These are phyloP conservation scores for Neurospora sp. DNA, from an alignment of 495 filamentous ascomycete species.

Conservation along the genomic window DNA sequence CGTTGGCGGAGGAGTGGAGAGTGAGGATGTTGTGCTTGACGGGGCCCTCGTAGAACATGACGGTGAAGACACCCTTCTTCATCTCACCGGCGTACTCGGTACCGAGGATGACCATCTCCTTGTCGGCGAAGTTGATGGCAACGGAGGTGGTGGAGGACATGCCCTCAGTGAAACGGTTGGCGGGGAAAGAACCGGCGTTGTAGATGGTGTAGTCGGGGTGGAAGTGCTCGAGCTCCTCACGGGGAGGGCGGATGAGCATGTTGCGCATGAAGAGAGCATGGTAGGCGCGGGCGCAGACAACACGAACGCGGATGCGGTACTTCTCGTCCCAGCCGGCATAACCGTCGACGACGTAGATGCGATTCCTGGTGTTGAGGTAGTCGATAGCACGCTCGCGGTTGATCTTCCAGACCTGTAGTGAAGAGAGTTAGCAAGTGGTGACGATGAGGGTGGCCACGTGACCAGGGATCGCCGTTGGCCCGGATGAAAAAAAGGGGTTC, in stretches of 20 bases:
- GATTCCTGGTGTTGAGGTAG: conserved; percentile 96
- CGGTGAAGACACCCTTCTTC: conserved; percentile 99
- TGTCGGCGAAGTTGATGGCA: conserved; percentile 74
- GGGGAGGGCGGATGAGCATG: conserved; percentile 93
- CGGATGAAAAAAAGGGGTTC: neutral
- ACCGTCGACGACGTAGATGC: conserved; percentile 97
- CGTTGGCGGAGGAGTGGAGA: conserved; percentile 94
- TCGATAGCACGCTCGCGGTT: conserved; percentile 98
- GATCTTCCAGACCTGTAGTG: conserved; percentile 86
- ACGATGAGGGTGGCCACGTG: conserved; percentile 14
- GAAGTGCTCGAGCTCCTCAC: conserved; percentile 89
- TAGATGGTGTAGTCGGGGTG: conserved; percentile 99
- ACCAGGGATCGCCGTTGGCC: neutral
- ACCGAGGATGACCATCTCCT: conserved; percentile 91
- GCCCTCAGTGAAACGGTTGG: conserved; percentile 93
- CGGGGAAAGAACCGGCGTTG: conserved; percentile 96
- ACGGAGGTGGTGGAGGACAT: conserved; percentile 84
- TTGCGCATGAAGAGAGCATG: conserved; percentile 99
- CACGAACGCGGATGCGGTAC: conserved; percentile 94
- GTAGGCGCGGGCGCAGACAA: conserved; percentile 97
- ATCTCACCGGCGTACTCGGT: conserved; percentile 99
- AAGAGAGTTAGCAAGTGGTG: conserved; percentile 2
- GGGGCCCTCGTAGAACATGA: conserved; percentile 99
- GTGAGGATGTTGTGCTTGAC: conserved; percentile 98
- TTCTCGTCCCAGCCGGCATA: conserved; percentile 98